Base-by-base conservation (phyloP, 2,329 filamentous ascomycete species). In the Nemania serpens region DNA sequence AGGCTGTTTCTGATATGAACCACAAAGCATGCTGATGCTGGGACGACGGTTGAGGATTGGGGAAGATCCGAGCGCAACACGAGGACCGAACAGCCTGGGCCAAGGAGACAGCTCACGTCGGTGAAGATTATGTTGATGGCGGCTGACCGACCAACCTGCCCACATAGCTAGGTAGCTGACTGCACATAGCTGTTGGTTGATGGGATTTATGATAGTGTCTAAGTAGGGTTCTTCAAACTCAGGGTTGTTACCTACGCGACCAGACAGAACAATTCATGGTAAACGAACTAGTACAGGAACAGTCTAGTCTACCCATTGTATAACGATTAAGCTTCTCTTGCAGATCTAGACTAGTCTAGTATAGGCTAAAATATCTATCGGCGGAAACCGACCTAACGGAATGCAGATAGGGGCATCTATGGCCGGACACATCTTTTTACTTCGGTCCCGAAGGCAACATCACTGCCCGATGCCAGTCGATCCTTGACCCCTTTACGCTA, bases 21-120 rank as follows among this genome's bases (percentile, higher is more conserved):
- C 18, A 36, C 10, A 25, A 18, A 45, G 49, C 15, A 58, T 47
- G 61, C 43, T 25, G 7, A 58, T 47, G 61, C 43, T 25, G 7
- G 25, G 25, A 29, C 25, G 9, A 4, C 50, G 51, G 53, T 55
- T 41, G 17, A 47, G 47, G 45, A 34, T 63, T 65, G 63, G 63
- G 63, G 63, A 63, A 65, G 60, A 50, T 63, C 63, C 63, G 63
- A 37, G 36, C 36, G 25, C 50, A n/a, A 29, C 37, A 51, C 46
- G 36, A 41, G 25, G 25, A 7, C 7, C 3, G 25, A 29, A 7
- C n/a, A 29, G 25, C 29, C 18, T 22, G 46, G n/a, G 55, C 39
- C 51, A 56, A 54, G 55, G 55, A n/a, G 55, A 34, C 39, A 36
- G 20, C 36, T 10, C n/a, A 57, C 25, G 48, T 29, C 25, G 25